Evolutionary conservation across 2,329 filamentous ascomycete species (phyloP), one percentile per base, ranked within the genome.

Genomic region (Sclerotinia subarctica): DNA sequence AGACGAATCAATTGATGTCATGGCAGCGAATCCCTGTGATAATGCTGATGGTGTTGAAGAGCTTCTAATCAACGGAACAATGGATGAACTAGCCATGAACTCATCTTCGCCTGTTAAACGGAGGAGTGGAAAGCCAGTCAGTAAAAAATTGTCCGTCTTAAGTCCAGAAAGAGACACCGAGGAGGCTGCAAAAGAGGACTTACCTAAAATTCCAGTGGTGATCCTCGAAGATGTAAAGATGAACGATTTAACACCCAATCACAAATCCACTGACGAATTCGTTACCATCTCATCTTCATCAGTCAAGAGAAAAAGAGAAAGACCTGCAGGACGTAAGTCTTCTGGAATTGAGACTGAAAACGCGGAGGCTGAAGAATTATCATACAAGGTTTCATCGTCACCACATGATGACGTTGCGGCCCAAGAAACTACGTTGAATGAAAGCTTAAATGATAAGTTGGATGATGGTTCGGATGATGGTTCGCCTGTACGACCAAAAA

Each of bases 301-400:
- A 17, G 62, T 6, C 32, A 56, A 64, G 26, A 56, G 38, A 17
- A 64, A 56, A 49, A 64, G 49, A 19, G 62, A 49, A 56, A 64
- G 62, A 32, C 35, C 49, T 29, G 11, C 38, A 38, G 29, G 44
- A 32, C 32, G 24, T 3, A 64, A 64, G 44, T 42, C 51, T 54
- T 64, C 62, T 29, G 24, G 24, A 11, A 38, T 63, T 26, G 32
- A 17, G 10, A 21, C 46, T 19, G 59, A 58, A n/a, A 5, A 49
- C 13, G 5, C n/a, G 51, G 54, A 66, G 3, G 24, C 19, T 51
- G 24, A 26, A 0, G 29, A 63, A 24, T 51, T 26, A 29, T 47
- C 15, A 0, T 17, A 62, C 21, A 46, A 49, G n/a, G 1, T 17
- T 26, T 63, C 46, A 63, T 24, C 46, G 19, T 26, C 21, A 6